Base-by-base conservation (phyloP, 306 rosid genomes). In the Ziziphus jujuba region DNA sequence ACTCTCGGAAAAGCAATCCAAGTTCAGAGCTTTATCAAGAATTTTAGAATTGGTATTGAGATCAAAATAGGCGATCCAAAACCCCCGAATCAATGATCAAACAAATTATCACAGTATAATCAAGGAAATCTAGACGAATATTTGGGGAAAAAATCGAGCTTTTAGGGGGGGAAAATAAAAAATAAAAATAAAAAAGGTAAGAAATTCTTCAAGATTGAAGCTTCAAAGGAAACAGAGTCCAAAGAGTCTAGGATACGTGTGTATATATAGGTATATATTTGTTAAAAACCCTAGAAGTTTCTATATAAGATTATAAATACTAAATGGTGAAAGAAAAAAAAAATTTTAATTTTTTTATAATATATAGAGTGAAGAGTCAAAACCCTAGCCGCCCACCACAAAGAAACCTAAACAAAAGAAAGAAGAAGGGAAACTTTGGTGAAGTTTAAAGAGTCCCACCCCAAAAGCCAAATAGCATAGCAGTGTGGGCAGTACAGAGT, bases 371-470 rank as follows among this genome's bases (percentile, higher is more conserved):
- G 20, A 68, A n/a, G 72, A 71, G 79, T 74, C 77, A 69, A 87
- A 89, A 87, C 89, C 91, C 95, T 90, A 85, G 96, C 93, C 88
- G 95, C 93, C 92, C 36, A 57, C 61, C 47, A 16, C 71, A 70
- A 73, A 63, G 35, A 36, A 28, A 28, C 33, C 22, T 14, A 58
- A n/a, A 16, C 28, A 52, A 35, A n/a, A n/a, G n/a, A n/a, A n/a
- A n/a, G n/a, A n/a, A n/a, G n/a, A n/a, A n/a, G n/a, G 50, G 2
- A 25, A 52, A 75, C 44, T 66, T 28, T 17, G 65, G 24, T 31
- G 67, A 50, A 17, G 7, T 14, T n/a, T 35, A 25, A n/a, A 21
- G 50, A 63, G 64, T 56, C 50, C 56, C 63, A 65, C 43, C 65
- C 66, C 52, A 45, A 71, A 50, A 16, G 2, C 55, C 55, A 50